Conservation (phyloP, 208 protist species). For the Kentomonas sorsogonicus region DNA sequence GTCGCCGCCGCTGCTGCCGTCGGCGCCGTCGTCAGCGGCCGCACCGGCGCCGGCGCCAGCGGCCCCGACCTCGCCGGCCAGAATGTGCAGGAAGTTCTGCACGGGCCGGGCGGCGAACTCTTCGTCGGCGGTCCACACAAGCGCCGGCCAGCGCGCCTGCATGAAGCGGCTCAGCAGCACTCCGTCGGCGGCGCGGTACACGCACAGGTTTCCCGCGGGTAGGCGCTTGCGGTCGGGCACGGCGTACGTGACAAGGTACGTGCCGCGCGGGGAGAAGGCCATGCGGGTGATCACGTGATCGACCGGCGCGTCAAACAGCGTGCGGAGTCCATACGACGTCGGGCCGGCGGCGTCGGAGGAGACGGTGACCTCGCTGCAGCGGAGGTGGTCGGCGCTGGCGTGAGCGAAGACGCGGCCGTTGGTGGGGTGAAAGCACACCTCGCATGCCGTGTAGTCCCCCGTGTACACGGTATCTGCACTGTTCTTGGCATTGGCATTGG, state of each 20-base stretch:
- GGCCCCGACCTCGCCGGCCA: slow-evolving; percentile 39
- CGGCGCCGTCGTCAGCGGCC: slow-evolving; percentile 30
- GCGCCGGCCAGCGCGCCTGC: slow-evolving; percentile 79
- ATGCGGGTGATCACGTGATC: slow-evolving; percentile 51
- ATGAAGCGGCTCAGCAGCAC: slow-evolving; percentile 50
- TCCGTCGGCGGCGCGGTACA: slow-evolving; percentile 51
- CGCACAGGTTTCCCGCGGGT: slow-evolving; percentile 68
- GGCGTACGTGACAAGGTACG: slow-evolving; percentile 70
- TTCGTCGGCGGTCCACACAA: slow-evolving; percentile 67
- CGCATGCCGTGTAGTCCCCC: slow-evolving; percentile 81
- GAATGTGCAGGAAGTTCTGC: slow-evolving; percentile 67
- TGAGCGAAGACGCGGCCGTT: slow-evolving; percentile 59
- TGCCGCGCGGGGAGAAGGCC: slow-evolving; percentile 62
- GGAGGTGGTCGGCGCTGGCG: slow-evolving; percentile 64
- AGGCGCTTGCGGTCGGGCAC: slow-evolving; percentile 75
- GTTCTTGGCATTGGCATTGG: too few species aligned
- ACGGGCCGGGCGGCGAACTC: slow-evolving; percentile 57
- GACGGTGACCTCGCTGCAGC: slow-evolving; percentile 47
- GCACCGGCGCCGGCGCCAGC: too few species aligned
- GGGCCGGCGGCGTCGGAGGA: slow-evolving; percentile 13
- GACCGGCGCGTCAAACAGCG: slow-evolving; percentile 62
- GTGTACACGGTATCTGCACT: too few species aligned
- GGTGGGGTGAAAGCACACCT: slow-evolving; percentile 63
- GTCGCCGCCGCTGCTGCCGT: slow-evolving; percentile 3
- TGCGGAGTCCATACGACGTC: slow-evolving; percentile 20